phyloP scores from a whole-genome alignment of 179 eudicot genomes.

The Gypsophila paniculata region DNA sequence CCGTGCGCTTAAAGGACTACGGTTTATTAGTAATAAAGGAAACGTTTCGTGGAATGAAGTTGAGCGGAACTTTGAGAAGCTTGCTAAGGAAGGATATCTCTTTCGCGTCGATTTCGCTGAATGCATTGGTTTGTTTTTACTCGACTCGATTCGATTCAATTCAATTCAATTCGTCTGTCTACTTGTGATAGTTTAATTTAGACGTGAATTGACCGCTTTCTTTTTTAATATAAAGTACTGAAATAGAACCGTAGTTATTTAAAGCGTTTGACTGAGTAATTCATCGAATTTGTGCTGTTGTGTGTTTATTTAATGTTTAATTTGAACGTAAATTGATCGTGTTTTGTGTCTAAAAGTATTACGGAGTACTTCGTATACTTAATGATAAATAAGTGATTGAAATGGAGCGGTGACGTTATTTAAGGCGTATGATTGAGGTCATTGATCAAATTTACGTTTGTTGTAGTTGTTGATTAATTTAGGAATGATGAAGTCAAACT shows the following conservation, averaged over 20 bases:
- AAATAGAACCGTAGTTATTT: too few relatives aligned
- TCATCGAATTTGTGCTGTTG: too few relatives aligned
- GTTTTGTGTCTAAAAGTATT: too few relatives aligned
- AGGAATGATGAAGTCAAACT: too few relatives aligned
- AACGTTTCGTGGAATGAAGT: slow-evolving; percentile 69
- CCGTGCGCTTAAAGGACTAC: slow-evolving; percentile 70
- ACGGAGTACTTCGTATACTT: too few relatives aligned
- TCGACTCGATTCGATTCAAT: not conserved
- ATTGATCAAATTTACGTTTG: not conserved
- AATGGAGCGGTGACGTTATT: too few relatives aligned
- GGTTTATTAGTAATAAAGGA: slow-evolving; percentile 59
- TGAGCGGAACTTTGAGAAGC: slow-evolving; percentile 49
- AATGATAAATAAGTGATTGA: too few relatives aligned
- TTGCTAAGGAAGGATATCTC: slow-evolving; percentile 61
- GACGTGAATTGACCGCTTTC: not conserved
- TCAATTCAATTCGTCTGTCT: not conserved
- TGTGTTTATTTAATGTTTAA: too few relatives aligned
- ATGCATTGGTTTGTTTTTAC: slow-evolving; percentile 67
- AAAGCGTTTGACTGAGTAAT: too few relatives aligned
- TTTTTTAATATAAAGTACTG: too few relatives aligned
- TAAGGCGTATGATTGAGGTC: not conserved
- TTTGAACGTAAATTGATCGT: too few relatives aligned
- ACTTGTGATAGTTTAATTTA: not conserved
- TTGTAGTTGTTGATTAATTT: not conserved
- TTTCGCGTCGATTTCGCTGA: slow-evolving; percentile 74